Evolutionary conservation across 1,139 yeast species (phyloP).

Genomic region (Suhomyces terraborum): DNA sequence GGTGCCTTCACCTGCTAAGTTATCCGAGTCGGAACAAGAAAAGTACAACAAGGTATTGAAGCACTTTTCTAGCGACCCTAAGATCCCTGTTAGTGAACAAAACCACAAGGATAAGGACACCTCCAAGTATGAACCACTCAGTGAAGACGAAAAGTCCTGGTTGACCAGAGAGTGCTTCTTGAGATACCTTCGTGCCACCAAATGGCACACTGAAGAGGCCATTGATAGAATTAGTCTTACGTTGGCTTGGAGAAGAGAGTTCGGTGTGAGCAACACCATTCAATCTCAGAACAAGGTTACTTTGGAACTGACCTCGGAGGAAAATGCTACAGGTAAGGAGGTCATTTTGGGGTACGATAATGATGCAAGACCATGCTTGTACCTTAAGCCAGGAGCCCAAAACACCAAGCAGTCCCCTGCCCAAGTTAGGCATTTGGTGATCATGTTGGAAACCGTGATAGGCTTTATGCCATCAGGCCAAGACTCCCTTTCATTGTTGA

Average conservation of each 20-base stretch:
- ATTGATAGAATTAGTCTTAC: constrained; percentile 45
- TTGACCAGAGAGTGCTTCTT: constrained; percentile 51
- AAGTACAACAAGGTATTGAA: constrained; percentile 21
- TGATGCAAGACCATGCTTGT: constrained; percentile 51
- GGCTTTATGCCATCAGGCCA: constrained; percentile 54
- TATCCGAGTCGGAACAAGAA: constrained; percentile 33
- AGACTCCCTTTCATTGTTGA: constrained; percentile 48
- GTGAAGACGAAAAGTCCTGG: constrained; percentile 45
- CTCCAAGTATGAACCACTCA: constrained; percentile 22
- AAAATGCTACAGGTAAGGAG: constrained; percentile 51
- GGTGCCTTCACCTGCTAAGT: constrained; percentile 52
- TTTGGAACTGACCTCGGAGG: constrained; percentile 34
- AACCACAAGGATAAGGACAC: constrained; percentile 31
- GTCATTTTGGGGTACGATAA: constrained; percentile 50
- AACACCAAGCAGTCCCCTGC: constrained; percentile 46
- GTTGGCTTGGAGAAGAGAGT: constrained; percentile 51
- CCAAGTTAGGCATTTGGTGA: constrained; percentile 53
- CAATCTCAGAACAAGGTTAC: constrained; percentile 40
- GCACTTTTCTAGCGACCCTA: constrained; percentile 32
- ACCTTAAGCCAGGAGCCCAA: constrained; percentile 52
- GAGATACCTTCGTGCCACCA: constrained; percentile 50
- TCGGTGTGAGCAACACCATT: constrained; percentile 38
- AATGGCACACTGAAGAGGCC: constrained; percentile 45
- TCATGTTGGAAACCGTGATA: constrained; percentile 50
- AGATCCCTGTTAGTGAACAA: constrained; percentile 39